phyloP scores from a whole-genome alignment of 2,329 filamentous ascomycete species.

The Aaosphaeria pasadenensis region DNA sequence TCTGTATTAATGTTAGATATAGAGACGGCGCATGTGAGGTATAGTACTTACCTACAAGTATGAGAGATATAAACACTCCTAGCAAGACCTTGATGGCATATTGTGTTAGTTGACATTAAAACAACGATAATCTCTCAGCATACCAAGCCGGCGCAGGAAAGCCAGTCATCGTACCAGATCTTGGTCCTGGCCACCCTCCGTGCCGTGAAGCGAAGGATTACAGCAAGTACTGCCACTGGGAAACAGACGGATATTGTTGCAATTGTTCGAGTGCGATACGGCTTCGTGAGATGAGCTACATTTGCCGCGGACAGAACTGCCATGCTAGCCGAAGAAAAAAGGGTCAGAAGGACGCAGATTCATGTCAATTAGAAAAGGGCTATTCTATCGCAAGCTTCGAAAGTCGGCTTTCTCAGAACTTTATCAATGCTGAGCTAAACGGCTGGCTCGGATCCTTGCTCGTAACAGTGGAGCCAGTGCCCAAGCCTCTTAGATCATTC shows the following conservation, averaged over 20 bases:
- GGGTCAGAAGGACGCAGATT: neutral
- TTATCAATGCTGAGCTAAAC: too few species aligned
- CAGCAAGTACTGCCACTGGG: neutral
- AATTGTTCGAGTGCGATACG: slow-evolving; percentile 1
- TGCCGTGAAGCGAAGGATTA: slow-evolving; percentile 2
- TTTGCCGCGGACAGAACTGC: slow-evolving; percentile 1
- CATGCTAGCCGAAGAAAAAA: neutral
- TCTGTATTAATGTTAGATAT: slow-evolving; percentile 1
- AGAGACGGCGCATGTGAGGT: neutral
- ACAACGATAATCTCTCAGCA: neutral
- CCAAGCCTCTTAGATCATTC: too few species aligned
- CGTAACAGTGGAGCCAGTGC: too few species aligned
- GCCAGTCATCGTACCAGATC: slow-evolving; percentile 3
- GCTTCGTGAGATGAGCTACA: slow-evolving; percentile 1
- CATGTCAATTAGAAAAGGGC: too few species aligned
- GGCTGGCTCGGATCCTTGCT: too few species aligned
- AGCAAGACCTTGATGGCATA: neutral
- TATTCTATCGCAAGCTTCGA: too few species aligned
- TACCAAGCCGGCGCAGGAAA: slow-evolving; percentile 1
- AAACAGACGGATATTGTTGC: slow-evolving; percentile 2
- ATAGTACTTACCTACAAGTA: slow-evolving; percentile 3
- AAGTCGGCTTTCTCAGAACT: too few species aligned
- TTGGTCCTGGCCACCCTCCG: slow-evolving; percentile 1
- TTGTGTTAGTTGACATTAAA: neutral
- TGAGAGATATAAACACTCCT: slow-evolving; percentile 2